Evolutionary conservation across 2,329 filamentous ascomycete genomes (phyloP).

Genomic region (Aspergillus persii): DNA sequence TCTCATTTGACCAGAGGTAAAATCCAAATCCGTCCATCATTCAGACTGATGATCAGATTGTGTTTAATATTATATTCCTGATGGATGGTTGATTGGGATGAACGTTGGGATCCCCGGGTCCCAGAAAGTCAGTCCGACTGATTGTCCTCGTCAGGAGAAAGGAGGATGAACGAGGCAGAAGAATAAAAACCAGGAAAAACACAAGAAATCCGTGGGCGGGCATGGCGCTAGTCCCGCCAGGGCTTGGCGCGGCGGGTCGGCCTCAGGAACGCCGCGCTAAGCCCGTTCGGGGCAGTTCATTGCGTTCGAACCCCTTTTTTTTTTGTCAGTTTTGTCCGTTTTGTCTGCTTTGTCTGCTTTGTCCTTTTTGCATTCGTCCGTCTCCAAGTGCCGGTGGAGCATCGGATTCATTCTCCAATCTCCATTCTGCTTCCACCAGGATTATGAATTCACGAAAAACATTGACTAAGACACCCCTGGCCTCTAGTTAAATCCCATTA

Average conservation of each 20-base stretch:
- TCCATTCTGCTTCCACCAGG: too few species aligned
- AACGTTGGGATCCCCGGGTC: not conserved
- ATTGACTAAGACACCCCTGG: not conserved
- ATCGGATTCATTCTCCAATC: too few species aligned
- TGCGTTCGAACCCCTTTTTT: not conserved
- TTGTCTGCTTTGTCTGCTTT: not conserved
- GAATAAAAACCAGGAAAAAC: not conserved
- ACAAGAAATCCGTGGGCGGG: not conserved
- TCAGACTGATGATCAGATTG: not conserved
- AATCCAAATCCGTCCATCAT: slow-evolving; percentile 14
- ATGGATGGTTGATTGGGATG: not conserved
- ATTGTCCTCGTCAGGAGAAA: not conserved
- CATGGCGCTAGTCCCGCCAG: not conserved
- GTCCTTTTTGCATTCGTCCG: not conserved
- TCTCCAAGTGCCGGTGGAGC: too few species aligned
- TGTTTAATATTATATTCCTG: not conserved
- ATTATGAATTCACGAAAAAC: too few species aligned
- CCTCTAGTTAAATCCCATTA: slow-evolving; percentile 6
- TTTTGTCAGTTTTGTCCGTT: not conserved
- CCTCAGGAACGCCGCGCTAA: not conserved
- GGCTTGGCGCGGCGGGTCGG: not conserved
- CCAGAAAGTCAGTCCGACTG: not conserved
- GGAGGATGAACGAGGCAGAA: not conserved
- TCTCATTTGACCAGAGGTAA: slow-evolving; percentile 8
- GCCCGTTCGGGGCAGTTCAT: not conserved